Base-by-base conservation (phyloP, 495 filamentous ascomycete genomes). In the Daldinia childiae region DNA sequence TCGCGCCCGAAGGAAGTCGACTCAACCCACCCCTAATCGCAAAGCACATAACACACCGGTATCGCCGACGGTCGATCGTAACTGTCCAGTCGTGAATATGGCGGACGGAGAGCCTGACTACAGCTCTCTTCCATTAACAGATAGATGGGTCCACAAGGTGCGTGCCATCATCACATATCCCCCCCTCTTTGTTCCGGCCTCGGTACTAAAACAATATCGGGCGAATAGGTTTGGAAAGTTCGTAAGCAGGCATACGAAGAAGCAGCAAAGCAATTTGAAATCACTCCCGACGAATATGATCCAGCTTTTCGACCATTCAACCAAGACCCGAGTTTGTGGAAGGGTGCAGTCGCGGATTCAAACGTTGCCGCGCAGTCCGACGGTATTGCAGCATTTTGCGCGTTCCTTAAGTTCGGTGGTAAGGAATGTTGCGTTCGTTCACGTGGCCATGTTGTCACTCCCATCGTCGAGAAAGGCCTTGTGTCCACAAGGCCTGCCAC, bases 291-390 rank as follows among this genome's bases (percentile, higher is more conserved):
- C 82, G 95, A 98, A 79, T 87, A 91, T 70, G 90, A 95, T 74
- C 90, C 94, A 9, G 89, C 89, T 7, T 97, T 98, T 66, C 85
- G 87, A 58, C 92, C 93, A 7, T 98, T 98, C 78, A 80, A 94
- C 62, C 89, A 93, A 76, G 95, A 98, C 68, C 86, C 93, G 2
- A 82, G 89, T 30, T 76, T 98, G 69, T 97, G 93, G 95, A 97
- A 97, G 80, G 90, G 90, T 30, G 95, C 94, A 1, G 94, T 94
- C 5, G 89, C 91, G 57, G 95, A 99, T 79, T 98, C 95, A 30
- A 98, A 99, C 76, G 96, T 99, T 59, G 95, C 96, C 8, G 95
- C 95, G 60, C 95, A 99, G 76, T 91, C 95, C 78, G 95, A 99
- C 64, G 95, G 93, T 68, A 87, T 99, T 50, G 89, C 86, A 36